Percentiles rank a stretch among this genome's conserved stretches.
Evolutionary conservation across 805 yeast genomes (phyloP).

Genomic region (Sungouiozyma intestinalis): DNA sequence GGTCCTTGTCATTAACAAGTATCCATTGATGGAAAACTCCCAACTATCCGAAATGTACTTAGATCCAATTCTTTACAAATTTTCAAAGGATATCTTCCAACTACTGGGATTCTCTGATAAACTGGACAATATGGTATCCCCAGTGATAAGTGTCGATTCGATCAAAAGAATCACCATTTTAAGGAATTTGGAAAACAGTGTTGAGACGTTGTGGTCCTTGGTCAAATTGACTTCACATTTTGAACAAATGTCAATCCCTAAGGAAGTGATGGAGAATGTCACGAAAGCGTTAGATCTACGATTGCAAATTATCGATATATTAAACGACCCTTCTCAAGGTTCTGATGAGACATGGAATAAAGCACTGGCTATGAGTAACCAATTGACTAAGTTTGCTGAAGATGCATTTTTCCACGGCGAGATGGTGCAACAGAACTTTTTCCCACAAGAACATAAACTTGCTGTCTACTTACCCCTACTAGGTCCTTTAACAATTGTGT

Average conservation of each 20-base stretch:
- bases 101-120: slow-evolving; percentile 63
- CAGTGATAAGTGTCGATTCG: slow-evolving; percentile 53
- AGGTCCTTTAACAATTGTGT: slow-evolving; percentile 74
- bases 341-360: slow-evolving; percentile 31
- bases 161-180: slow-evolving; percentile 49
- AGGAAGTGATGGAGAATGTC: slow-evolving; percentile 52
- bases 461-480: slow-evolving; percentile 87
- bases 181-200: slow-evolving; percentile 49
- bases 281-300: slow-evolving; percentile 37
- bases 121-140: slow-evolving; percentile 33
- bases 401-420: slow-evolving; percentile 85
- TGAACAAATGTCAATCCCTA: slow-evolving; percentile 76
- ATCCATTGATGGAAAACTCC: slow-evolving; percentile 20
- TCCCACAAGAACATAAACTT: slow-evolving; percentile 91
- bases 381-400: slow-evolving; percentile 30
- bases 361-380: slow-evolving; percentile 52
- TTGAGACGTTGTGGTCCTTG: slow-evolving; percentile 65
- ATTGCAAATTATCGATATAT: slow-evolving; percentile 18
- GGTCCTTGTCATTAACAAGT: slow-evolving; percentile 39
- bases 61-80: slow-evolving; percentile 49
- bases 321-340: slow-evolving; percentile 24
- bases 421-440: slow-evolving; percentile 90
- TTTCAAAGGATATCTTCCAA: slow-evolving; percentile 64
- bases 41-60: slow-evolving; percentile 37
- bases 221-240: slow-evolving; percentile 57